Evolutionary conservation across 805 yeast genomes (phyloP).

Genomic region (Starmerella riodocensis): DNA sequence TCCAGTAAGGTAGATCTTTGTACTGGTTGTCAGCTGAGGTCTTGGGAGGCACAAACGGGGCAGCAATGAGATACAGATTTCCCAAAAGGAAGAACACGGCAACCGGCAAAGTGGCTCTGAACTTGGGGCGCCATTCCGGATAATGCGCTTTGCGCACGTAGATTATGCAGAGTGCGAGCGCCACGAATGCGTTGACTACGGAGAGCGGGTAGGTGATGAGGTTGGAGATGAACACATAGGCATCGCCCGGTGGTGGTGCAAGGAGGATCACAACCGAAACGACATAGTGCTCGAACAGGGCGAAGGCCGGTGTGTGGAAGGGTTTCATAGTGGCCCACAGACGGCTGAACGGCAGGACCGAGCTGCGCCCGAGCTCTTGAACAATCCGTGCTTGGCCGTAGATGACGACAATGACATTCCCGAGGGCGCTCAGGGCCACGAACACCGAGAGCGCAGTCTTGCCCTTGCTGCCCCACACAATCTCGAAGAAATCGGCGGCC

Average conservation of each 20-base stretch:
- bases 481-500: conserved; percentile 63
- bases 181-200: conserved; percentile 54
- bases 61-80: conserved; percentile 53
- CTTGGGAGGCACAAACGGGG: conserved; percentile 75
- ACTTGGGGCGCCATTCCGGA: conserved; percentile 54
- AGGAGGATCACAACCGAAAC: conserved; percentile 60
- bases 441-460: conserved; percentile 64
- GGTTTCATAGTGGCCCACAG: conserved; percentile 63
- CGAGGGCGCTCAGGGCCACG: conserved; percentile 69
- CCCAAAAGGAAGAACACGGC: conserved; percentile 50
- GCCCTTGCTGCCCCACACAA: conserved; percentile 56
- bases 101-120: conserved; percentile 30
- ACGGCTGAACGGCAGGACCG: conserved; percentile 58
- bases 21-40: conserved; percentile 36
- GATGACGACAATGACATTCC: conserved; percentile 68
- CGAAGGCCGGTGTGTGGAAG: conserved; percentile 59
- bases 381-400: conserved; percentile 72
- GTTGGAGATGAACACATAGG: conserved; percentile 68
- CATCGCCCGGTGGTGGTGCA: conserved; percentile 81
- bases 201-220: conserved; percentile 72
- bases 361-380: conserved; percentile 73
- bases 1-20: conserved; percentile 57
- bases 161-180: conserved; percentile 47
- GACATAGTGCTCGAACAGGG: conserved; percentile 62
- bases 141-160: conserved; percentile 28